A percentile compares a stretch with the other conserved stretches of the same genome.
These are phyloP conservation scores for Ambrosiella beaveri DNA, from an alignment of 2,329 filamentous ascomycete species.

Conservation along the genomic window DNA sequence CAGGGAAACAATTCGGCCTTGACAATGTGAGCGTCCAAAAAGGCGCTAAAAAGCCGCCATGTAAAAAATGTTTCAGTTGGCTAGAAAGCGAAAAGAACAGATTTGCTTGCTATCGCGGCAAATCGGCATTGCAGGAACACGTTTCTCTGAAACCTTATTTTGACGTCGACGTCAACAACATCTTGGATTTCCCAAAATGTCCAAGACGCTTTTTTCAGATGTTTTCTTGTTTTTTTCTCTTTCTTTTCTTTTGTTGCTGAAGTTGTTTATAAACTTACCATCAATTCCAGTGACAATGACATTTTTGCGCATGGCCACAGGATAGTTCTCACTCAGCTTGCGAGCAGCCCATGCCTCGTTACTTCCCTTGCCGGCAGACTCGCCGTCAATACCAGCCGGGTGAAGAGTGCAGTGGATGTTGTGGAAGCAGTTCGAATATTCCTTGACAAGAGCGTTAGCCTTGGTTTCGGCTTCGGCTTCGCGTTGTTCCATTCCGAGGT, in stretches of 20 bases:
- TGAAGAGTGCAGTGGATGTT: constrained; percentile 52
- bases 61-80: too few species aligned
- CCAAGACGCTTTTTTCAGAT: neutral
- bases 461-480: constrained; percentile 44
- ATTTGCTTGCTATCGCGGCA: too few species aligned
- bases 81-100: too few species aligned
- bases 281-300: constrained; percentile 57
- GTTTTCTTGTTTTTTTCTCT: neutral
- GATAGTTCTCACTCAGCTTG: constrained; percentile 45
- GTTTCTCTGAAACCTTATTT: constrained; percentile 1
- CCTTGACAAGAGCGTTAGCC: constrained; percentile 41
- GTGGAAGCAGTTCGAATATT: constrained; percentile 47
- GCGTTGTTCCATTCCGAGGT: constrained; percentile 55
- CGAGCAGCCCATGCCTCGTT: constrained; percentile 56
- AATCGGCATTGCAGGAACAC: too few species aligned
- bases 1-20: too few species aligned
- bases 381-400: constrained; percentile 45
- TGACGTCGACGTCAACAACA: neutral
- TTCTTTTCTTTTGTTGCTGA: neutral
- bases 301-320: constrained; percentile 34
- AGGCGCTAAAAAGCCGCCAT: too few species aligned
- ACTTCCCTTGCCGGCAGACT: constrained; percentile 58
- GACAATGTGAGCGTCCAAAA: too few species aligned
- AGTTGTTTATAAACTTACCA: constrained; percentile 31
- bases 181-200: neutral